Base-by-base conservation (phyloP, 805 yeast genomes). In the Debaryomyces hansenii region DNA sequence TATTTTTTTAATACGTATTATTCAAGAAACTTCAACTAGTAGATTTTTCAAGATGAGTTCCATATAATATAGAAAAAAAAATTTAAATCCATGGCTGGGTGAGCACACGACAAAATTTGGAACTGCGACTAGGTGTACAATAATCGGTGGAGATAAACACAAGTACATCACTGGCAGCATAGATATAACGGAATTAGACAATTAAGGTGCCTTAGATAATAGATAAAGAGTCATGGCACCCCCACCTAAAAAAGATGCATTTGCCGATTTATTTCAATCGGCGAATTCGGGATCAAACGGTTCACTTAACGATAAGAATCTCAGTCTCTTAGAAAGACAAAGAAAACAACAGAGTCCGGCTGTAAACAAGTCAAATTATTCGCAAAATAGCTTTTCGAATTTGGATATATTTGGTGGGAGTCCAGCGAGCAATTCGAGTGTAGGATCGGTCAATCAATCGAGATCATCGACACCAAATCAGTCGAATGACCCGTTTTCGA, bases 221-320 rank as follows among this genome's bases (percentile, higher is more conserved):
- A 24, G 27, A 24, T 16, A 35, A 16, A 20, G 9, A 12, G 14
- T 5, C 28, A 63, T 59, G 64, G 60, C 53, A 37, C 69, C 70
- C 6, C 34, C 34, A 31, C 75, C 76, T 1, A 72, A 72, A 53
- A 70, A 70, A 50, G 78, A 72, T 58, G 76, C 72, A 5, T 72
- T 72, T 59, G 73, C 77, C 6, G 76, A 72, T 46, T 62, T 72
- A 31, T 72, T 72, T 49, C 71, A 57, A 51, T 55, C 65, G 20
- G 72, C 71, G 0, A 53, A 59, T 18, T 38, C 58, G 8, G 45
- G 46, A 4, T 44, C 52, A 4, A 53, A 42, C 34, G 27, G 44
- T 2, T 47, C 50, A 7, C 6, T 41, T 31, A 47, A 42, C 31
- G 28, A 47, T 20, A 46, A 41, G 27, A 50, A 51, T 40, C 35